Evolutionary conservation across 139 green algal genomes (phyloP).

Genomic region (Medakamo hakoo): DNA sequence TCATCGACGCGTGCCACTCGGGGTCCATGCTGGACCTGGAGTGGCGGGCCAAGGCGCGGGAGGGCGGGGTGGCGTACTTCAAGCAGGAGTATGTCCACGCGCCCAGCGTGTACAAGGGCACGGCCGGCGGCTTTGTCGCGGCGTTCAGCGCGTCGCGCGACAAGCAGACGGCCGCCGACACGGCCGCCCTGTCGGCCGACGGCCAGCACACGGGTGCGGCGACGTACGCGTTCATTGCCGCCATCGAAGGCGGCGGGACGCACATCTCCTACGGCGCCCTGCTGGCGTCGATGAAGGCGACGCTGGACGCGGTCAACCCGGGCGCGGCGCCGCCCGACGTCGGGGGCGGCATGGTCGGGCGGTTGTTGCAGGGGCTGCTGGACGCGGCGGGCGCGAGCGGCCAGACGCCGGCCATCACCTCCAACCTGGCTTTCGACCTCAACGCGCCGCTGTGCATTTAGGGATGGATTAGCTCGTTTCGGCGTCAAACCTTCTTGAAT

Average conservation of each 20-base stretch:
- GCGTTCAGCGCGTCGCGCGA: conserved; percentile 56
- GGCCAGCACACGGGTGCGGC: conserved; percentile 47
- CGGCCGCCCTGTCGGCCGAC: conserved; percentile 15
- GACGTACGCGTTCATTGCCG: conserved; percentile 65
- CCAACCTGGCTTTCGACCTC: background rate
- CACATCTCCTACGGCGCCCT: conserved; percentile 12
- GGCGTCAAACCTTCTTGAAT: no score
- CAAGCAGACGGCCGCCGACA: conserved; percentile 40
- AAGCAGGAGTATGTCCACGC: background rate
- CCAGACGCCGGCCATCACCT: background rate
- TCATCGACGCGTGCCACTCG: conserved; percentile 72
- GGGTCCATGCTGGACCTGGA: background rate
- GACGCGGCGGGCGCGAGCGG: background rate
- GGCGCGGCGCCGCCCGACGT: no score
- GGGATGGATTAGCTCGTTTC: no score
- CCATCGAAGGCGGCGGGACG: conserved; percentile 17
- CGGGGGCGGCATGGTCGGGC: background rate
- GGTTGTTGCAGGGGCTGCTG: background rate
- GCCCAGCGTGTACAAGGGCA: conserved; percentile 22
- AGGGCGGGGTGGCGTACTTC: background rate
- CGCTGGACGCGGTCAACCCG: background rate
- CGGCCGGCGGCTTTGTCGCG: conserved; percentile 39
- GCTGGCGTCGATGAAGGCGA: conserved; percentile 17
- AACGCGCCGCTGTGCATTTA: background rate
- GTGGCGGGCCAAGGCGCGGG: background rate